Percentiles rank a stretch among this genome's conserved stretches.
Conservation (phyloP, 345 rosid genomes). For the Ceriops decandra region DNA sequence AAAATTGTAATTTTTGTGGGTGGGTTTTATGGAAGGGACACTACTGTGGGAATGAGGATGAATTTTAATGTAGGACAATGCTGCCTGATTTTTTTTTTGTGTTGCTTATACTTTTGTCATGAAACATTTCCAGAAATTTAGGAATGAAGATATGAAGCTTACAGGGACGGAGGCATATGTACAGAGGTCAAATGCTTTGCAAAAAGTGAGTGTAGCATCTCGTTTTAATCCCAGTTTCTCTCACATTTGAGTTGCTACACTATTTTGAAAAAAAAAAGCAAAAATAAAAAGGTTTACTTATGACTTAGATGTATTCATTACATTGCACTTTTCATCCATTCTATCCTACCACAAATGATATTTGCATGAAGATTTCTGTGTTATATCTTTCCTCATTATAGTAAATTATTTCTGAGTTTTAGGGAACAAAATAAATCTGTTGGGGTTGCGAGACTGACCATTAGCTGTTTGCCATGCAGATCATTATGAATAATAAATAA, state of each 20-base stretch:
- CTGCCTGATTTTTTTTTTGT: neutral
- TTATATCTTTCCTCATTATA: neutral
- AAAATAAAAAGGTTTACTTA: neutral
- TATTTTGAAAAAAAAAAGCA: neutral
- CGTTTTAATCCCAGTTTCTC: neutral
- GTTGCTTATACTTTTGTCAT: neutral
- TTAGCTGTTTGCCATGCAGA: too few species aligned
- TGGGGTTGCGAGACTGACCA: too few species aligned
- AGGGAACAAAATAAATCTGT: neutral
- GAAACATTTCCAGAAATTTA: conserved; percentile 60
- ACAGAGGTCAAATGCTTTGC: conserved; percentile 75
- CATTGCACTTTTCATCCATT: too few species aligned
- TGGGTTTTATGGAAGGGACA: too few species aligned
- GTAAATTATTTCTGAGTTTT: neutral
- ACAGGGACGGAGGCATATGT: conserved; percentile 83
- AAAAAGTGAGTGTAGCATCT: conserved; percentile 49
- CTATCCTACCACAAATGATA: too few species aligned
- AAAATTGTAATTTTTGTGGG: too few species aligned
- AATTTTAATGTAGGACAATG: too few species aligned
- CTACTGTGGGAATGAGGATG: too few species aligned
- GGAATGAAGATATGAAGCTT: conserved; percentile 81
- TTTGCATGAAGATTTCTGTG: too few species aligned
- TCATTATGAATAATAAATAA: neutral
- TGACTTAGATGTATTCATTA: too few species aligned
- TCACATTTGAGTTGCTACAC: neutral